These are phyloP conservation scores for Huiozyma naganishii DNA, from an alignment of 805 yeast genomes.

Conservation along the genomic window DNA sequence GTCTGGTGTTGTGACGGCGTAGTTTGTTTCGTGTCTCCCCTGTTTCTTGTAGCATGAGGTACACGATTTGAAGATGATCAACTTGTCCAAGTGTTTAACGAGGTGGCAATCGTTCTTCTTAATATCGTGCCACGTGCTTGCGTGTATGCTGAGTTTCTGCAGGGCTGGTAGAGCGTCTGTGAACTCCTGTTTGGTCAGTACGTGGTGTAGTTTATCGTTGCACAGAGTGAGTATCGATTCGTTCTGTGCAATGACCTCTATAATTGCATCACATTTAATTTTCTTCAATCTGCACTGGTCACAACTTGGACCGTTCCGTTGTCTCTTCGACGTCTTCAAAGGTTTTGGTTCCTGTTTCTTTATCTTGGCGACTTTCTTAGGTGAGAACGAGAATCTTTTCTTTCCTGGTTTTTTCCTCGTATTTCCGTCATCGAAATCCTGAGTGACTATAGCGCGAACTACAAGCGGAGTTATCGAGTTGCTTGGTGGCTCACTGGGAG, in stretches of 20 bases:
- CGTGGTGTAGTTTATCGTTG: constrained; percentile 15
- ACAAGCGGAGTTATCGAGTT: background rate
- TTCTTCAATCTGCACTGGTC: constrained; percentile 63
- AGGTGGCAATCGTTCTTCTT: constrained; percentile 1
- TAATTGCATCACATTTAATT: constrained; percentile 65
- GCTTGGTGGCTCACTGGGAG: constrained; percentile 3
- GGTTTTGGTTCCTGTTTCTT: background rate
- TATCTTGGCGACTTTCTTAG: background rate
- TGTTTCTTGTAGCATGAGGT: constrained; percentile 35
- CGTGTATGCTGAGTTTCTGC: constrained; percentile 1
- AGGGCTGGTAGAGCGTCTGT: background rate
- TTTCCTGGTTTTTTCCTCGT: background rate
- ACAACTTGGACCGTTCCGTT: constrained; percentile 68
- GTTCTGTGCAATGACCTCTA: constrained; percentile 31
- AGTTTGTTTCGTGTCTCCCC: background rate
- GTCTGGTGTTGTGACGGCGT: background rate
- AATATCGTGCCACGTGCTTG: background rate
- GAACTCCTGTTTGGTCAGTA: constrained; percentile 12
- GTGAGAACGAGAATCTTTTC: background rate
- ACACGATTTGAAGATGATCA: constrained; percentile 44
- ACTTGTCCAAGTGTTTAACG: constrained; percentile 25
- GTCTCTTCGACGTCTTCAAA: constrained; percentile 30
- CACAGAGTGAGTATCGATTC: constrained; percentile 11
- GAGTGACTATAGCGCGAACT: too few relatives aligned
- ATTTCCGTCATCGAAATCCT: background rate